Conservation (phyloP, 805 yeast genomes). For the Yarrowia sp. region DNA sequence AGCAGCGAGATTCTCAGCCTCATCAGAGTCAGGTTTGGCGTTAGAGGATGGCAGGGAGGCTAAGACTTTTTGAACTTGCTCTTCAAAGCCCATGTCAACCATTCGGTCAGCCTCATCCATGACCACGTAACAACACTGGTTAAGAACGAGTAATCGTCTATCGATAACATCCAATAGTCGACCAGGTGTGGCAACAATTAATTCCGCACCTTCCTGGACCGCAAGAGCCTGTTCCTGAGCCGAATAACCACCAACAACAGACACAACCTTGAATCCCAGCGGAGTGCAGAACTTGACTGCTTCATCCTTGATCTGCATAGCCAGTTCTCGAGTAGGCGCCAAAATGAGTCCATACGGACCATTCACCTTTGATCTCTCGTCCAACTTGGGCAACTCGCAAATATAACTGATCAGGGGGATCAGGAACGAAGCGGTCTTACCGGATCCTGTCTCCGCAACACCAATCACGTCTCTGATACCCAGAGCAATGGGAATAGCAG, state of each 20-base stretch:
- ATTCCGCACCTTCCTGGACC: constrained; percentile 69
- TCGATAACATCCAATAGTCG: constrained; percentile 82
- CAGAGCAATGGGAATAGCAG: constrained; percentile 77
- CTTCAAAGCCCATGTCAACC: constrained; percentile 95
- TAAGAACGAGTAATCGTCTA: constrained; percentile 65
- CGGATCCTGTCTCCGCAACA: constrained; percentile 96
- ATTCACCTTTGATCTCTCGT: constrained; percentile 57
- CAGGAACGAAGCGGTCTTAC: constrained; percentile 85
- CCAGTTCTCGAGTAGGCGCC: constrained; percentile 95
- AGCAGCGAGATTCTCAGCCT: constrained; percentile 42
- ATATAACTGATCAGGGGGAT: constrained; percentile 73
- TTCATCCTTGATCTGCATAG: constrained; percentile 80
- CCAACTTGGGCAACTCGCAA: constrained; percentile 56
- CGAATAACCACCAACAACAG: constrained; percentile 89
- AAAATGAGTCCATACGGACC: constrained; percentile 79
- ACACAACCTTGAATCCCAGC: constrained; percentile 55
- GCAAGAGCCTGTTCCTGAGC: constrained; percentile 73
- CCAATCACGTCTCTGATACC: constrained; percentile 74
- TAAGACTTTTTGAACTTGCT: constrained; percentile 69
- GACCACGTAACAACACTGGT: constrained; percentile 69
- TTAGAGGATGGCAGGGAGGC: constrained; percentile 60
- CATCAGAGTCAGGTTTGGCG: constrained; percentile 51
- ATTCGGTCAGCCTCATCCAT: constrained; percentile 96
- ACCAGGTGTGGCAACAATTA: constrained; percentile 95
- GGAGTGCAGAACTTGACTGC: constrained; percentile 58